These are phyloP conservation scores for Parathielavia hyrcaniae DNA, from an alignment of 495 filamentous ascomycete species.

Conservation along the genomic window DNA sequence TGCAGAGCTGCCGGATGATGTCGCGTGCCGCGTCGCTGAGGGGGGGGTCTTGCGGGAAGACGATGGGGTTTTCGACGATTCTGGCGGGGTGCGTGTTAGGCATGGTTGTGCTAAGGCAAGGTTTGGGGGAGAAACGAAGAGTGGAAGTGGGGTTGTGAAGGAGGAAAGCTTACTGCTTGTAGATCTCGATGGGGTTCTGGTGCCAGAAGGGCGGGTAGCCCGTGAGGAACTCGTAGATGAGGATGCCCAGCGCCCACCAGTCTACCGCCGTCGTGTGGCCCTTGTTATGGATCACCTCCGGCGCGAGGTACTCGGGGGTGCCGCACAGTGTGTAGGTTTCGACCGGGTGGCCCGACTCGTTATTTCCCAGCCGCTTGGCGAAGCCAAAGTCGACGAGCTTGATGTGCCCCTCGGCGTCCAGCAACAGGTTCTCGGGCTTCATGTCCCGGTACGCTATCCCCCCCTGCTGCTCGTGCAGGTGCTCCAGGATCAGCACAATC, in stretches of 20 bases:
- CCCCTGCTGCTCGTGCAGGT: conserved; percentile 73
- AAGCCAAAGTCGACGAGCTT: conserved; percentile 99
- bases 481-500: conserved; percentile 88
- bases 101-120: neutral
- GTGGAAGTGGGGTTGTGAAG: neutral
- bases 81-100: conserved; percentile 32
- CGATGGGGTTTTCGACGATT: conserved; percentile 67
- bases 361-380: conserved; percentile 68
- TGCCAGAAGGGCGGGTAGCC: conserved; percentile 98
- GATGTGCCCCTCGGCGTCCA: conserved; percentile 88
- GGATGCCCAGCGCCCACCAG: conserved; percentile 96
- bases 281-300: conserved; percentile 93
- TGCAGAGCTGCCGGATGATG: conserved; percentile 80
- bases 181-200: conserved; percentile 91
- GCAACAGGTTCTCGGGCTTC: conserved; percentile 92
- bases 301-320: conserved; percentile 93
- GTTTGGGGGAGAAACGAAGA: conserved; percentile 8
- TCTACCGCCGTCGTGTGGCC: conserved; percentile 96
- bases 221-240: conserved; percentile 93
- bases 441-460: conserved; percentile 91
- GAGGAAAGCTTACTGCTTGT: conserved; percentile 62
- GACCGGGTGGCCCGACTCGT: conserved; percentile 44
- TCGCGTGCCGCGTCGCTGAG: conserved; percentile 73
- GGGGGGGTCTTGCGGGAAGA: conserved; percentile 55
- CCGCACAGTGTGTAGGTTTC: conserved; percentile 97